phyloP scores from a whole-genome alignment of 345 rosid species.

The Citrus australasica region DNA sequence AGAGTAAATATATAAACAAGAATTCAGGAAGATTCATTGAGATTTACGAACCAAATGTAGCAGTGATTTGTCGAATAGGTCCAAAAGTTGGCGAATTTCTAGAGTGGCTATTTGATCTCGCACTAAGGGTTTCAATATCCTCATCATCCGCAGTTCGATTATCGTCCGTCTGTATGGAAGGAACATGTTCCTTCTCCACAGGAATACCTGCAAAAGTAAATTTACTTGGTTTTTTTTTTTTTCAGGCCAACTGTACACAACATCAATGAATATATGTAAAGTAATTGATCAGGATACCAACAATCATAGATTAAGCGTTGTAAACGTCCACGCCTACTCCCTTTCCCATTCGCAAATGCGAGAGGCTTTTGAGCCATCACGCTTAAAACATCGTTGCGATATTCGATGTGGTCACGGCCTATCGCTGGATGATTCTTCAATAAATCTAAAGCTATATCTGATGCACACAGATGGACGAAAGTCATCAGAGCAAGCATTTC shows the following conservation, averaged over 20 bases:
- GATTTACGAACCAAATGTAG: neutral
- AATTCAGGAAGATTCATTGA: neutral
- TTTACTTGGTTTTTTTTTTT: too few species aligned
- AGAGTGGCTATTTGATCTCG: too few species aligned
- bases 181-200: neutral
- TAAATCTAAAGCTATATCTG: conserved; percentile 2
- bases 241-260: neutral
- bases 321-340: too few species aligned
- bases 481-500: neutral
- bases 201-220: neutral
- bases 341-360: neutral
- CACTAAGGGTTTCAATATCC: neutral
- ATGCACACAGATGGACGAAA: neutral
- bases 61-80: neutral
- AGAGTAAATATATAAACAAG: too few species aligned
- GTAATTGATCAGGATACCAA: neutral
- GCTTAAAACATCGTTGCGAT: fast-evolving
- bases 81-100: neutral
- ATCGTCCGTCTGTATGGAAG: neutral
- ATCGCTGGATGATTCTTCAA: neutral
- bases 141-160: neutral
- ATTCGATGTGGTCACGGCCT: neutral
- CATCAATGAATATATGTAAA: too few species aligned
- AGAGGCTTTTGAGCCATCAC: neutral
- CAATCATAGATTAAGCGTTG: neutral